A percentile compares a stretch with the other conserved stretches of the same genome.
These are phyloP conservation scores for Populus deltoides DNA, from an alignment of 345 rosid genomes.

Conservation along the genomic window DNA sequence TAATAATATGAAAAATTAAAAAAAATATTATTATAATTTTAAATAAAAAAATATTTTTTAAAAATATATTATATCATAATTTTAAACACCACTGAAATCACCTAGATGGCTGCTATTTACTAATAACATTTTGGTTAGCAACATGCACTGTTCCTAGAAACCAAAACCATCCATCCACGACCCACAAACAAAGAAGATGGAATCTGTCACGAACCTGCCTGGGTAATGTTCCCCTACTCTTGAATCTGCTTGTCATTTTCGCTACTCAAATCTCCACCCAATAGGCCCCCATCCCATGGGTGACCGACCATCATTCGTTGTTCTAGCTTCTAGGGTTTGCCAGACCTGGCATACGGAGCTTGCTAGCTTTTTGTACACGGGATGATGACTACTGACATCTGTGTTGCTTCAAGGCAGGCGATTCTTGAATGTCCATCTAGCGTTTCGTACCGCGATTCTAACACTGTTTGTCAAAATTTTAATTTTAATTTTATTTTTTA, in stretches of 20 bases:
- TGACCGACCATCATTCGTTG: background rate
- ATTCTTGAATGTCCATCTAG: no score
- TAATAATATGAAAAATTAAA: no score
- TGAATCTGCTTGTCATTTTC: background rate
- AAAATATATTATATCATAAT: no score
- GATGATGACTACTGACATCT: no score
- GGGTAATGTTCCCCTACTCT: background rate
- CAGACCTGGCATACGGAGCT: background rate
- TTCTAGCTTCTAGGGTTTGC: background rate
- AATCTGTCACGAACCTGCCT: background rate
- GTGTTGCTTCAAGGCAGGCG: no score
- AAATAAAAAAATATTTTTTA: no score
- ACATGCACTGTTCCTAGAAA: background rate
- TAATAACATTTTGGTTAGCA: background rate
- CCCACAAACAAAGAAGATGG: background rate
- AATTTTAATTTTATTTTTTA: no score
- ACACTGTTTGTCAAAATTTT: no score
- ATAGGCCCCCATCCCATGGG: constrained; percentile 7
- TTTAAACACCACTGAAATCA: background rate
- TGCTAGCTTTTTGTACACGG: background rate
- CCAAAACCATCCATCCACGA: background rate
- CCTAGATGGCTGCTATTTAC: background rate
- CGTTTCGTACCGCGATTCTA: no score
- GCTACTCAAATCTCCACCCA: background rate
- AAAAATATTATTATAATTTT: no score